Evolutionary conservation across 768 basidiomycete genomes (phyloP), one percentile per base, ranked within the genome.

Genomic region (Boletus subparvulus): DNA sequence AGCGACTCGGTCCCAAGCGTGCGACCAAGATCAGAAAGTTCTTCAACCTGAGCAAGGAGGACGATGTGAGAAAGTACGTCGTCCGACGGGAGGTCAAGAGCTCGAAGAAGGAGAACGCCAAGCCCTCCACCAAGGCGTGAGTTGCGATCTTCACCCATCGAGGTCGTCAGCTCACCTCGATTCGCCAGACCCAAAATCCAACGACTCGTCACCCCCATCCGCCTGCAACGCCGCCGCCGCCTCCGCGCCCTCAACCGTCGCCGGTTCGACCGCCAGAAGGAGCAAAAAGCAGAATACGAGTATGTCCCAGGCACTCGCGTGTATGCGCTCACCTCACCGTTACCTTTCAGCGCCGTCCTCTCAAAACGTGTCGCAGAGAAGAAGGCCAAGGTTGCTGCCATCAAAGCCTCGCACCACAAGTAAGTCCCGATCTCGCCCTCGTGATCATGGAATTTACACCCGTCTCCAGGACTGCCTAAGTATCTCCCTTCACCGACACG

Each of bases 41-140:
- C 85, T 98, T 99, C 84, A 96, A 96, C 82, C 80, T 98, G 72
- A 81, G 83, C 78, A 98, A 98, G 84, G 89, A 95, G 69, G 96
- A 99, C 70, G 96, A 98, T 79, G 96, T 99, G 57, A 86, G 92
- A 78, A 95, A 97, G 78, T 98, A 96, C 75, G 95, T 97, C 63
- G 87, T 98, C 66, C 80, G 94, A 67, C 80, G 95, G 65, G 94
- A 97, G 79, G 93, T 98, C 44, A 86, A 77, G 76, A 88, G 86
- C 73, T 64, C 79, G 69, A 97, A 95, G 88, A 97, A 96, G 82
- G 83, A 84, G 68, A 77, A 81, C 61, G 91, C 88, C 49, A 97
- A 97, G 81, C 89, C 94, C 44, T 96, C 94, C 78, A 92, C 88
- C 78, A 99, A 99, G 82, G 93, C 95, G 90, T 94, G 70, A 74